These are phyloP conservation scores for Pseudogymnoascus sp. DNA, from an alignment of 2,329 filamentous ascomycete species.

Conservation along the genomic window DNA sequence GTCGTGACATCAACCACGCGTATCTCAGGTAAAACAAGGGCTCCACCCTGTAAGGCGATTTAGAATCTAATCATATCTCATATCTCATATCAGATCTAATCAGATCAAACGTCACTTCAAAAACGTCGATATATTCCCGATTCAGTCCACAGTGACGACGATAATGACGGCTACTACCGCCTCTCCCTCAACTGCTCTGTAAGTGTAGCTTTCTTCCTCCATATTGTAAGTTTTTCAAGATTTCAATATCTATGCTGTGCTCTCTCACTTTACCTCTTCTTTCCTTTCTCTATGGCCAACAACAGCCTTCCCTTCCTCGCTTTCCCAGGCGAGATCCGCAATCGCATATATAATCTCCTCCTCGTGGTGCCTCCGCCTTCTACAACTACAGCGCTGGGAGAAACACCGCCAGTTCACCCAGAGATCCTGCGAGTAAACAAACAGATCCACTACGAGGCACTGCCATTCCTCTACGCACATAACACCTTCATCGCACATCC, in stretches of 20 bases:
- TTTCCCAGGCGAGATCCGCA: conserved; percentile 55
- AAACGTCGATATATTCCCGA: not conserved
- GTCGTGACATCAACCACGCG: not conserved
- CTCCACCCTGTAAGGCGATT: not conserved
- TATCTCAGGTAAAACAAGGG: not conserved
- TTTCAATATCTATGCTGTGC: not conserved
- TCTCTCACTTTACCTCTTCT: not conserved
- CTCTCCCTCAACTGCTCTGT: not conserved
- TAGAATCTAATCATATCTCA: not conserved
- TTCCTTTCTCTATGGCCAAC: not conserved
- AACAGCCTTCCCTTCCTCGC: conserved; percentile 22
- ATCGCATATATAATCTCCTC: conserved; percentile 45
- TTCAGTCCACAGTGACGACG: conserved; percentile 8
- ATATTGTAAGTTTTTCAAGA: not conserved
- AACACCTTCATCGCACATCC: conserved; percentile 46
- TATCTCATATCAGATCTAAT: not conserved
- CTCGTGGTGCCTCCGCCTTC: conserved; percentile 25
- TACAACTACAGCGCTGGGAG: conserved; percentile 16
- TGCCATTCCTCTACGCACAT: conserved; percentile 41
- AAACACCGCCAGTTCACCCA: conserved; percentile 31
- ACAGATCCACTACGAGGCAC: conserved; percentile 36
- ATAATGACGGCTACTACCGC: not conserved
- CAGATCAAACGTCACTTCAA: not conserved
- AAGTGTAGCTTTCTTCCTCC: not conserved
- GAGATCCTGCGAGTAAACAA: conserved; percentile 38